phyloP scores from a whole-genome alignment of 768 basidiomycete species.

The Boletus rubroflammeus region DNA sequence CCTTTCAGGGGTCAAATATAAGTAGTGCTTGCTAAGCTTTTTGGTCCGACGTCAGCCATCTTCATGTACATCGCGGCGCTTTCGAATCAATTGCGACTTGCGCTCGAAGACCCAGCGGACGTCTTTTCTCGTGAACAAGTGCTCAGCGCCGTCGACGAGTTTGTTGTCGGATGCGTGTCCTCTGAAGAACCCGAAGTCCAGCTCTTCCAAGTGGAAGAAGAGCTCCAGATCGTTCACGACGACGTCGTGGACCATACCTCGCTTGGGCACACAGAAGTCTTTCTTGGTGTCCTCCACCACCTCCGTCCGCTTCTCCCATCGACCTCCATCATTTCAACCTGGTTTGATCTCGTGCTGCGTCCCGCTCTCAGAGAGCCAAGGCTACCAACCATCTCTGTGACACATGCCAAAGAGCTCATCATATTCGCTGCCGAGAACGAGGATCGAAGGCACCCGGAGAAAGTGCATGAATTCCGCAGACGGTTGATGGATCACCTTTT shows the following conservation, averaged over 20 bases:
- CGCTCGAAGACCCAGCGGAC: constrained; percentile 53
- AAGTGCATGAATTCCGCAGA: constrained; percentile 62
- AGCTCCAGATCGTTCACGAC: constrained; percentile 60
- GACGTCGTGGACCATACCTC: constrained; percentile 63
- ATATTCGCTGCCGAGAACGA: constrained; percentile 53
- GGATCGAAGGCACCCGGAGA: constrained; percentile 43
- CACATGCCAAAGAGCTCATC: constrained; percentile 71
- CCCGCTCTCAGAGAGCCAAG: constrained; percentile 74
- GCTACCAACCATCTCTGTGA: constrained; percentile 52
- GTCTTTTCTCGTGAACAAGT: constrained; percentile 48
- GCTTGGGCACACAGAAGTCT: constrained; percentile 58
- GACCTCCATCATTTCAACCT: constrained; percentile 65
- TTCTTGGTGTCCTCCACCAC: constrained; percentile 63
- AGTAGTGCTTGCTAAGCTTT: constrained; percentile 2
- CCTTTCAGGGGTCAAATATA: neutral
- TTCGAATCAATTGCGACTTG: constrained; percentile 51
- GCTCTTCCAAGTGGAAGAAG: constrained; percentile 56
- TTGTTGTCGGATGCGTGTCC: constrained; percentile 48
- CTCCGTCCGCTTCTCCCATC: constrained; percentile 59
- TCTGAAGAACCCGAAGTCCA: constrained; percentile 44
- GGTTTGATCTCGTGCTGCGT: constrained; percentile 80
- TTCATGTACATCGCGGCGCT: constrained; percentile 38
- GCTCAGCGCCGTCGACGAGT: constrained; percentile 49
- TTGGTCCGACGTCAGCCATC: constrained; percentile 4
- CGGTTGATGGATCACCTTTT: constrained; percentile 70